Percentiles rank a stretch among this genome's conserved stretches.
phyloP scores from a whole-genome alignment of 768 basidiomycete species.

The Pulveroboletus sp. region DNA sequence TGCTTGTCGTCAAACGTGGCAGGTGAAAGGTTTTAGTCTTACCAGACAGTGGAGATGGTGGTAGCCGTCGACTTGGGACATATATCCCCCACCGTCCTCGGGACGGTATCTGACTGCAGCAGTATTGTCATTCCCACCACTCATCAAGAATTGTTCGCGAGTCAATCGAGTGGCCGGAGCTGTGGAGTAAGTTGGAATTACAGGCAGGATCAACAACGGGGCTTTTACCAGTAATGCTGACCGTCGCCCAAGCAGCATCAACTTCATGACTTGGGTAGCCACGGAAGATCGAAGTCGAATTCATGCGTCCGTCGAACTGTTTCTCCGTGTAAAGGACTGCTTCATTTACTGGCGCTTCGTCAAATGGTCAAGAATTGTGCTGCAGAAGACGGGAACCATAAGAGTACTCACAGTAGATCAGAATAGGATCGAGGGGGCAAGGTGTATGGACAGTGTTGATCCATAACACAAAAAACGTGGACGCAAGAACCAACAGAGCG shows the following conservation, averaged over 20 bases:
- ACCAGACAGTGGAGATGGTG: slow-evolving; percentile 11
- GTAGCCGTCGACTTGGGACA: slow-evolving; percentile 4
- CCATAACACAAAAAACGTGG: not conserved
- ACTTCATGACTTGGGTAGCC: slow-evolving; percentile 1
- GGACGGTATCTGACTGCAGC: slow-evolving; percentile 2
- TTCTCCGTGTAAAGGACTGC: slow-evolving; percentile 2
- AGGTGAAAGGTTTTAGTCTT: not conserved
- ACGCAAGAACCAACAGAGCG: not conserved
- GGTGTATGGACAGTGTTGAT: not conserved
- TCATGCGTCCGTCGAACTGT: slow-evolving; percentile 1
- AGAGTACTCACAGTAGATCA: not conserved
- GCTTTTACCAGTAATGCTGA: not conserved
- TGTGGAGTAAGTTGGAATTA: not conserved
- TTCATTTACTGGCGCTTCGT: not conserved
- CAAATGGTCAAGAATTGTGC: not conserved
- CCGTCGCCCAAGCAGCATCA: slow-evolving; percentile 2
- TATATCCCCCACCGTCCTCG: slow-evolving; percentile 9
- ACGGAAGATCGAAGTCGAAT: not conserved
- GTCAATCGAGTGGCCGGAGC: slow-evolving; percentile 1
- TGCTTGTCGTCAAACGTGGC: too few relatives aligned
- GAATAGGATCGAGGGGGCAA: not conserved
- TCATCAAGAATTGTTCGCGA: slow-evolving; percentile 2
- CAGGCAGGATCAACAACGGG: not conserved
- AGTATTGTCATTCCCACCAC: not conserved
- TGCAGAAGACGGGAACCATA: not conserved